Evolutionary conservation across 1,139 yeast species (phyloP), one percentile per base, ranked within the genome.

Genomic region (Nakaseomyces delphensis): DNA sequence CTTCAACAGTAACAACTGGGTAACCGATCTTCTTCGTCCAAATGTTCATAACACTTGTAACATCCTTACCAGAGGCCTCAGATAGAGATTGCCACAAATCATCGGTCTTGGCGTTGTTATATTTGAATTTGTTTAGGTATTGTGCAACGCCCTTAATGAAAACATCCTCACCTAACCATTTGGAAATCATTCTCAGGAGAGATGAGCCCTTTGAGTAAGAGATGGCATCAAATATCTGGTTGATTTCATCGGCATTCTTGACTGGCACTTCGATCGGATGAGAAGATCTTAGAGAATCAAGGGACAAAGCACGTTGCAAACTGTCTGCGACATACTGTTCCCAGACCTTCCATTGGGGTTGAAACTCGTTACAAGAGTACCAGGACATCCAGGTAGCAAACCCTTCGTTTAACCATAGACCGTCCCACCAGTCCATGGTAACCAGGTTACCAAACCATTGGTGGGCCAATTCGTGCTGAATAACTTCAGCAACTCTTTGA

Each of bases 391-490:
- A 82, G 41, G 91, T 83, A 42, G 91, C 93, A 59, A 83, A 83
- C 28, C 89, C 89, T 66, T 82, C 91, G 61, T 82, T 82, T 50
- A 82, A 70, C 91, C 91, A 82, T 54, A 82, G 71, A 53, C 79
- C 87, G 62, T 80, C 85, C 91, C 91, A 82, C 83, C 85, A 82
- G 48, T 79, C 79, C 91, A 82, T 82, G 43, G 91, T 82, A 46
- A 82, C 89, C 60, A 81, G 70, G 65, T 82, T 78, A 48, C 91
- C 91, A 57, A 82, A 82, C 89, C 89, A 82, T 65, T 82, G 89
- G 60, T 82, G 91, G 23, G 89, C 91, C 65, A 82, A 68, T 62
- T 82, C 91, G 65, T 82, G 91, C 56, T 80, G 80, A 43, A 82
- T 81, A 33, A 82, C 89, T 53, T 81, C 83, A n/a, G 84, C 79